phyloP scores from a whole-genome alignment of 768 basidiomycete species.

The Boletus rubroflammeus region DNA sequence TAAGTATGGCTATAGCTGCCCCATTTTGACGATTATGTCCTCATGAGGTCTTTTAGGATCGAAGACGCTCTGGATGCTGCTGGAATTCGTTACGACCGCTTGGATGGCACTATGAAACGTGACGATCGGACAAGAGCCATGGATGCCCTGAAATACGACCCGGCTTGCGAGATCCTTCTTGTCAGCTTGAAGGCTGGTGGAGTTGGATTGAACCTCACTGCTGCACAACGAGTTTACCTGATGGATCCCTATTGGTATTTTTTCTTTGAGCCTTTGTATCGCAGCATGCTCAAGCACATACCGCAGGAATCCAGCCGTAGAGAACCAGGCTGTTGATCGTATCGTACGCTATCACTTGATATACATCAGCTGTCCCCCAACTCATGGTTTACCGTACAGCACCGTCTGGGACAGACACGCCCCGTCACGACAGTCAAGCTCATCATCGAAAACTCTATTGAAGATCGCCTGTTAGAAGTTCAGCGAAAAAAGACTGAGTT shows the following conservation, averaged over 20 bases:
- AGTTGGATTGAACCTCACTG: conserved; percentile 93
- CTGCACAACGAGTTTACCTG: conserved; percentile 89
- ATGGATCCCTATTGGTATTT: conserved; percentile 94
- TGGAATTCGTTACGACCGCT: conserved; percentile 82
- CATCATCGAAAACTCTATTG: conserved; percentile 93
- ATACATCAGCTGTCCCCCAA: neutral
- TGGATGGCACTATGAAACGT: conserved; percentile 98
- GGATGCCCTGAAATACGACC: conserved; percentile 89
- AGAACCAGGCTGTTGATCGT: conserved; percentile 97
- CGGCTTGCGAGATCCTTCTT: conserved; percentile 86
- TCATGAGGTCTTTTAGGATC: conserved; percentile 46
- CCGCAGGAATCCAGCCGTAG: conserved; percentile 89
- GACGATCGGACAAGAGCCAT: conserved; percentile 90
- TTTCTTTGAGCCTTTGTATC: neutral
- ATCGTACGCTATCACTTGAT: conserved; percentile 57
- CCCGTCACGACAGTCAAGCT: conserved; percentile 91
- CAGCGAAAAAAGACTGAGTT: conserved; percentile 93
- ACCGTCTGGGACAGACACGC: conserved; percentile 91
- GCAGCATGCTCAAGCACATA: neutral
- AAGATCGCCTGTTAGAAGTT: conserved; percentile 86
- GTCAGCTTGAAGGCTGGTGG: conserved; percentile 97
- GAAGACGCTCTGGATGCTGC: conserved; percentile 85
- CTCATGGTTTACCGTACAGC: conserved; percentile 43
- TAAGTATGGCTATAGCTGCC: conserved; percentile 46
- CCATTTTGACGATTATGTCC: conserved; percentile 1